These are phyloP conservation scores for Calocybe gangraenosa DNA, from an alignment of 768 basidiomycete species.

Conservation along the genomic window DNA sequence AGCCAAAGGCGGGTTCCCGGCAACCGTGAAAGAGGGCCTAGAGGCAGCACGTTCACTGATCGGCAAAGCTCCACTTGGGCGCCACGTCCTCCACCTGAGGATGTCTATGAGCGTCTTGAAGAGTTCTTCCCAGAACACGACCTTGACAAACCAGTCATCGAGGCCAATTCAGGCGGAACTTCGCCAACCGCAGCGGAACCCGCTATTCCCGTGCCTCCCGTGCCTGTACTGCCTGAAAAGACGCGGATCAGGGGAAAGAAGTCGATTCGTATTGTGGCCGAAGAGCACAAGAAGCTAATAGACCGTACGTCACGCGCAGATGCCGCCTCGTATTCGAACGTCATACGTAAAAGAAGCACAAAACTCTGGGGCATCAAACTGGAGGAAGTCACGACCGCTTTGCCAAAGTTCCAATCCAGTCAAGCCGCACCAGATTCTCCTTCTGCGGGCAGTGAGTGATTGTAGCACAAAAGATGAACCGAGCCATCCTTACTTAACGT, in stretches of 20 bases:
- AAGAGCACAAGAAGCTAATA: constrained; percentile 77
- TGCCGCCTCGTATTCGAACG: constrained; percentile 38
- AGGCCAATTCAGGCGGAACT: constrained; percentile 74
- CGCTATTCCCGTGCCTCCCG: constrained; percentile 34
- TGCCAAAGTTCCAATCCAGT: constrained; percentile 39
- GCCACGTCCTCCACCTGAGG: constrained; percentile 86
- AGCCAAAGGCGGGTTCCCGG: constrained; percentile 23
- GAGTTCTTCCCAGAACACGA: constrained; percentile 96
- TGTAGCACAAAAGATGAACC: background rate
- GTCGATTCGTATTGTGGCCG: constrained; percentile 89
- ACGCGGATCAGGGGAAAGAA: constrained; percentile 67
- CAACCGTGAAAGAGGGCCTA: constrained; percentile 25
- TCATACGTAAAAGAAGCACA: constrained; percentile 79
- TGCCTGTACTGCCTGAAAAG: constrained; percentile 27
- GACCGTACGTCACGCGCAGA: constrained; percentile 67
- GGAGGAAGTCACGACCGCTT: constrained; percentile 86
- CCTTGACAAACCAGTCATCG: constrained; percentile 93
- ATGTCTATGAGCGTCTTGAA: constrained; percentile 88
- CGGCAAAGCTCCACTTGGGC: constrained; percentile 77
- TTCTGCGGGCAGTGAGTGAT: constrained; percentile 61
- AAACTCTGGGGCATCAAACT: constrained; percentile 94
- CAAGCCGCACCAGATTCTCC: constrained; percentile 53
- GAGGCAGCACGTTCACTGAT: constrained; percentile 60
- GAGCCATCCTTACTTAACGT: no score
- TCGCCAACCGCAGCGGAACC: constrained; percentile 65